A percentile compares a stretch with the other conserved stretches of the same genome.
These are phyloP conservation scores for Hymenoscyphus linearis DNA, from an alignment of 2,329 filamentous ascomycete genomes.

Conservation along the genomic window DNA sequence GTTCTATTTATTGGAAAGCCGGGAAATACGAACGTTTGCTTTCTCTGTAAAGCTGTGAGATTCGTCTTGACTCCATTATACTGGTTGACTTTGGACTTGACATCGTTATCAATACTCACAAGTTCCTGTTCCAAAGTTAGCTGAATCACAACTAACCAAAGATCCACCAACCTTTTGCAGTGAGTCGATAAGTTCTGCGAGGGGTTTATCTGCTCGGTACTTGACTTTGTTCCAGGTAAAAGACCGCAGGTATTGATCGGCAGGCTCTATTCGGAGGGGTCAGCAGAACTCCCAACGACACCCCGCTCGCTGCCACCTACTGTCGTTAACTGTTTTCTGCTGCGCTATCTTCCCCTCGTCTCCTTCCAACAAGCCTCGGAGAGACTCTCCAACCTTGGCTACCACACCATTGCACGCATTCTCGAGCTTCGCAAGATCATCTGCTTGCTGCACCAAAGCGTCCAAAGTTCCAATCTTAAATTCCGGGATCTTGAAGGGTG, in stretches of 20 bases:
- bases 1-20: background rate
- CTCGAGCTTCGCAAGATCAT: slow-evolving; percentile 88
- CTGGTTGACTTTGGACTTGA: slow-evolving; percentile 89
- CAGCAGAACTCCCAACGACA: background rate
- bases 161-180: slow-evolving; percentile 67
- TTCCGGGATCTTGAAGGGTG: slow-evolving; percentile 77
- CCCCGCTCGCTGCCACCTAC: slow-evolving; percentile 48
- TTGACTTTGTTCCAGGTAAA: slow-evolving; percentile 98
- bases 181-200: slow-evolving; percentile 79
- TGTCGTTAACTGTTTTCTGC: slow-evolving; percentile 74
- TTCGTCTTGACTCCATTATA: slow-evolving; percentile 89
- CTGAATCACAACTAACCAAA: background rate
- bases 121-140: slow-evolving; percentile 58
- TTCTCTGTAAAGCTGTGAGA: slow-evolving; percentile 74
- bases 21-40: slow-evolving; percentile 65
- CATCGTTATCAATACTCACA: slow-evolving; percentile 87
- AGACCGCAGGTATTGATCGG: slow-evolving; percentile 81
- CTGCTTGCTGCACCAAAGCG: slow-evolving; percentile 90
- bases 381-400: slow-evolving; percentile 58
- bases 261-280: slow-evolving; percentile 63
- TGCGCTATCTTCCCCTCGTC: slow-evolving; percentile 58
- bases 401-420: slow-evolving; percentile 74
- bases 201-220: slow-evolving; percentile 86
- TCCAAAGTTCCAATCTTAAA: slow-evolving; percentile 99
- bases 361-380: slow-evolving; percentile 30